A percentile compares a stretch with the other conserved stretches of the same genome.
phyloP scores from a whole-genome alignment of 495 filamentous ascomycete species.

The Glonium stellatum region DNA sequence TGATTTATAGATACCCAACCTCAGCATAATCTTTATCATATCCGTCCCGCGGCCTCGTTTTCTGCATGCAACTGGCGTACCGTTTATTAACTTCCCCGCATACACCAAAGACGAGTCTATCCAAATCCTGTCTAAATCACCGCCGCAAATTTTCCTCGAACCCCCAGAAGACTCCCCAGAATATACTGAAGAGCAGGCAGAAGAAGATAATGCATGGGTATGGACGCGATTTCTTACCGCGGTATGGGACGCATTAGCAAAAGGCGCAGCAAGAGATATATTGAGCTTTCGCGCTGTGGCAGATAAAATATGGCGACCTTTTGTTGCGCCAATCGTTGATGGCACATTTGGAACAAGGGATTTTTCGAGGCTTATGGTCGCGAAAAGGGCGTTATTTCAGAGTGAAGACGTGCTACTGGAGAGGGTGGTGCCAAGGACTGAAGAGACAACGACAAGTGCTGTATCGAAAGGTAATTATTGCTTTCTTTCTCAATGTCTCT shows the following conservation, averaged over 20 bases:
- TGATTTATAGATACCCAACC: conserved; percentile 59
- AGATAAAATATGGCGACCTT: conserved; percentile 59
- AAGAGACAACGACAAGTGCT: not conserved
- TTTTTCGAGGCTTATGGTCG: conserved; percentile 72
- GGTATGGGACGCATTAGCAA: conserved; percentile 65
- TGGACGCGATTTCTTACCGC: conserved; percentile 72
- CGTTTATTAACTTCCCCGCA: conserved; percentile 76
- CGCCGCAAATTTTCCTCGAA: conserved; percentile 41
- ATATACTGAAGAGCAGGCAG: conserved; percentile 47
- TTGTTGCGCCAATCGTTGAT: conserved; percentile 57
- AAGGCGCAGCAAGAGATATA: conserved; percentile 58
- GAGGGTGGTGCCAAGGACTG: conserved; percentile 45
- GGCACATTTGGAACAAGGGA: conserved; percentile 65
- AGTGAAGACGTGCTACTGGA: conserved; percentile 66
- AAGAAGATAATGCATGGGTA: conserved; percentile 45
- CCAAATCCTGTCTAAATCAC: conserved; percentile 54
- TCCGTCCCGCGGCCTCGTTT: conserved; percentile 63
- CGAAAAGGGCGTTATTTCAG: conserved; percentile 67
- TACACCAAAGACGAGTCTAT: conserved; percentile 78
- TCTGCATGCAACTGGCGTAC: conserved; percentile 63
- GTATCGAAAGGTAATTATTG: no score
- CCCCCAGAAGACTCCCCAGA: conserved; percentile 36
- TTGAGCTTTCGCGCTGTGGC: conserved; percentile 52
- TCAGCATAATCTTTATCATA: conserved; percentile 72
- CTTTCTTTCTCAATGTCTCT: not conserved